Evolutionary conservation across 2,329 filamentous ascomycete species (phyloP).

Genomic region (Claviceps purpurea): DNA sequence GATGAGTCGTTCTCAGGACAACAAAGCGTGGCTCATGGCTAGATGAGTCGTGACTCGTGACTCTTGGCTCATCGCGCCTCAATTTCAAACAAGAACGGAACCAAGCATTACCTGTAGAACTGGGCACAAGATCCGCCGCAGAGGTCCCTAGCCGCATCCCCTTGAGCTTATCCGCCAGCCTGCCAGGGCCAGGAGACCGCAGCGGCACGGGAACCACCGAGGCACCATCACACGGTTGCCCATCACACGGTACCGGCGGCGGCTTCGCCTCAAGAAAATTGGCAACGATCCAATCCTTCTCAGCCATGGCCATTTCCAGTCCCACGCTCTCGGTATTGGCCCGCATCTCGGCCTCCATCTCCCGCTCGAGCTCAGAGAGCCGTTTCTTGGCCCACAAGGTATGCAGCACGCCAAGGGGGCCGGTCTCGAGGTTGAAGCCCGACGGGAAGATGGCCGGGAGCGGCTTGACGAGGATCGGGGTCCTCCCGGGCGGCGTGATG

Average conservation of each 20-base stretch:
- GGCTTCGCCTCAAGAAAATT: conserved; percentile 41
- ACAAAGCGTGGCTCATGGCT: too few relatives aligned
- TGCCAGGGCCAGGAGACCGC: conserved; percentile 23
- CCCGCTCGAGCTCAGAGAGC: conserved; percentile 57
- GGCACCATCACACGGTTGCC: conserved; percentile 4
- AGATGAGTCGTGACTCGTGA: too few relatives aligned
- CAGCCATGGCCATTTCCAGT: conserved; percentile 68
- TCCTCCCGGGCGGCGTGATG: conserved; percentile 34
- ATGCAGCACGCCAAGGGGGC: conserved; percentile 71
- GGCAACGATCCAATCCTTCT: conserved; percentile 73
- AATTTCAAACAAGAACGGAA: not conserved
- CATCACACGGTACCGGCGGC: conserved; percentile 13
- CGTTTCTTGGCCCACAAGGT: conserved; percentile 84
- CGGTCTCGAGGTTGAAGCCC: conserved; percentile 55
- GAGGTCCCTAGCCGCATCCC: conserved; percentile 68
- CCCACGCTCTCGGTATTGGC: conserved; percentile 71
- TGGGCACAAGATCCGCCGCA: conserved; percentile 46
- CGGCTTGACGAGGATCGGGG: conserved; percentile 52
- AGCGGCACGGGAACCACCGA: not conserved
- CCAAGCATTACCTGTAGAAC: conserved; percentile 24
- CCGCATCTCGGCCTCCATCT: conserved; percentile 62
- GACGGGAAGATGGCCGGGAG: conserved; percentile 78
- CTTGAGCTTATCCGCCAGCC: conserved; percentile 65
- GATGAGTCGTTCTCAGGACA: too few relatives aligned
- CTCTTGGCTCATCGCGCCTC: not conserved